Base-by-base conservation (phyloP, 2,329 filamentous ascomycete species). In the Alternaria arborescens region DNA sequence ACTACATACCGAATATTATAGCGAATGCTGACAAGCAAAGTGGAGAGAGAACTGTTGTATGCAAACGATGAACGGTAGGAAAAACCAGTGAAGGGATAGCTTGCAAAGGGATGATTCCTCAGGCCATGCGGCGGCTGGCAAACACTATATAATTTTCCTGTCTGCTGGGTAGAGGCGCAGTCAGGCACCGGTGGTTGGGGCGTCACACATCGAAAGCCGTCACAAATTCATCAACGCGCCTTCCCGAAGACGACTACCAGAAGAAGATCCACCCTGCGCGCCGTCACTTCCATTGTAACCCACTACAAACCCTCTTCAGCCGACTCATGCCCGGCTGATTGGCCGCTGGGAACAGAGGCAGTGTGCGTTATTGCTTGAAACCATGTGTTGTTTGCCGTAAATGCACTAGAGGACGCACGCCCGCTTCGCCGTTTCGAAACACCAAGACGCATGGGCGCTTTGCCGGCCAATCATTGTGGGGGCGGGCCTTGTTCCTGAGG, bases 381-480 rank as follows among this genome's bases (percentile, higher is more conserved):
- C 52, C 50, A 60, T 57, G 60, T 60, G 60, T 50, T 55, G 56
- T 58, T 65, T 60, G 53, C 42, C 58, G 60, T 63, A 40, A 24
- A 26, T 62, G 54, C 50, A 42, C 62, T 48, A 52, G 47, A 36
- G 46, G 28, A 30, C 18, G 52, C 52, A 52, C 41, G 47, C 10
- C 32, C 60, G 34, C 34, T 42, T 44, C 30, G 32, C 20, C 54
- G 69, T 71, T 71, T 70, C 61, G 67, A 70, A 71, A 71, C 68
- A 65, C 58, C 63, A 52, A 60, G 62, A 53, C 34, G 55, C 59
- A 55, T 62, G 40, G 60, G 59, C 48, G 60, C 47, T 52, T 59
- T 63, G 48, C 38, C 50, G 48, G 56, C 69, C 66, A 71, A 71
- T 70, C 58, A 52, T 28, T 55, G 53, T 32, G 30, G 55, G 42